Percentiles rank a stretch among this genome's conserved stretches.
Evolutionary conservation across 139 green algal species (phyloP).

Genomic region (Chlamydomonas schloesseri): DNA sequence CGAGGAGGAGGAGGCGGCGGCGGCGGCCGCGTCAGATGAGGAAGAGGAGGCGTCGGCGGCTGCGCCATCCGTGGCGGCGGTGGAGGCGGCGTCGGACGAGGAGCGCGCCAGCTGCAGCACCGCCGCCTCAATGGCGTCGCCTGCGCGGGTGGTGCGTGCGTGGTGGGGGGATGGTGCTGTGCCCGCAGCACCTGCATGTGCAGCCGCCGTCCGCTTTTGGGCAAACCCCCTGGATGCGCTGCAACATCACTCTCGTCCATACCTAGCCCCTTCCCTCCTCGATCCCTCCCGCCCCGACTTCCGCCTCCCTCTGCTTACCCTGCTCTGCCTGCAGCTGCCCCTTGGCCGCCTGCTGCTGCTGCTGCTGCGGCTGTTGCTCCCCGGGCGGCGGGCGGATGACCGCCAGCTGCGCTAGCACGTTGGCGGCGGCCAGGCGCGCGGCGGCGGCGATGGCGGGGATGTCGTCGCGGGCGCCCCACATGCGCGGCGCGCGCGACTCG

Average conservation of each 20-base stretch:
- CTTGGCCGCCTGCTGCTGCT: neutral
- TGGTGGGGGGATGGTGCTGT: too few relatives aligned
- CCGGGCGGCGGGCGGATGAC: slow-evolving; percentile 26
- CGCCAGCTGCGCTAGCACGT: slow-evolving; percentile 78
- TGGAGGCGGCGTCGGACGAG: neutral
- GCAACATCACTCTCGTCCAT: too few relatives aligned
- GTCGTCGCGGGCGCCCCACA: slow-evolving; percentile 82
- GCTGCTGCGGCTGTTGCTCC: neutral
- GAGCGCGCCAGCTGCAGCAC: slow-evolving; percentile 54
- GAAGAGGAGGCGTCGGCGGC: too few relatives aligned
- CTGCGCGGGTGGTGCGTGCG: neutral
- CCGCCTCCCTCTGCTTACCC: neutral
- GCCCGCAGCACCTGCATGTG: too few relatives aligned
- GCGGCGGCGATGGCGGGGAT: slow-evolving; percentile 70
- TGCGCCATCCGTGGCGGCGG: neutral
- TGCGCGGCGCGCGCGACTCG: slow-evolving; percentile 76
- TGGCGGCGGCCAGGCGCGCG: slow-evolving; percentile 74
- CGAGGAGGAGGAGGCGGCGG: neutral
- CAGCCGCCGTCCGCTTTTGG: too few relatives aligned
- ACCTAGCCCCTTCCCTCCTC: too few relatives aligned
- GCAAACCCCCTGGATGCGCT: too few relatives aligned
- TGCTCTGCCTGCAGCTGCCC: neutral
- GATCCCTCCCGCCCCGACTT: too few relatives aligned
- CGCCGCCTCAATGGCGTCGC: slow-evolving; percentile 54
- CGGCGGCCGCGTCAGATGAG: neutral